Base-by-base conservation (phyloP, 2,329 filamentous ascomycete genomes). In the Botrytis deweyae region DNA sequence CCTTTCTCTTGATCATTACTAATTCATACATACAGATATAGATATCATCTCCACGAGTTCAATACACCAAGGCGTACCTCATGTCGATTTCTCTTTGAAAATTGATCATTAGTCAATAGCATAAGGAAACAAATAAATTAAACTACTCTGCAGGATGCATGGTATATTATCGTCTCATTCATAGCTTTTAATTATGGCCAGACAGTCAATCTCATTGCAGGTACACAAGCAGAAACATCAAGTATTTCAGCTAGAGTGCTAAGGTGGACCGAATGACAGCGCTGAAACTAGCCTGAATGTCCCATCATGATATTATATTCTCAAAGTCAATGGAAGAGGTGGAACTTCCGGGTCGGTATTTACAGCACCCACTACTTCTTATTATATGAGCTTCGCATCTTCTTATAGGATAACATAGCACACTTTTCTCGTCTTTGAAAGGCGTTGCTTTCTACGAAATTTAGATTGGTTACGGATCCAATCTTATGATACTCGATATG, bases 31-130 rank as follows among this genome's bases (percentile, higher is more conserved):
- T 42, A 81, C 83, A 87, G 94, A 98, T 83, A 90, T 99, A 78
- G 96, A 99, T 83, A 95, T 99, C 78, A 91, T 98, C 78, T 98
- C 95, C 62, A 98, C 95, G 62, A 98, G 95, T 82, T 95, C 93
- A 70, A 98, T 99, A 80, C 96, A 99, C 81, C 96, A 99, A 84
- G 95, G 96, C 4, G 94, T 97, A 4, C 90, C 92, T 44, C 94
- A 98, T 81, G 90, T 99, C 64, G 96, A 99, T 83, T 98, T 98
- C 82, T 98, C 95, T 8, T 87, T 99, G 78, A 99, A 99, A 86
- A 95, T 99, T 76, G 82, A 88, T 74, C 85, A 85, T 75, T 83
- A 75, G 72, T 33, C 16, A 25, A 59, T 29, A 46, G 6, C 16
- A 58, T 38, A 38, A 29, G 20, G 33, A 64, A 46, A 1, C 8